phyloP scores from a whole-genome alignment of 192 early-diverging fungal genomes.

The Coemansia nantahalensis region DNA sequence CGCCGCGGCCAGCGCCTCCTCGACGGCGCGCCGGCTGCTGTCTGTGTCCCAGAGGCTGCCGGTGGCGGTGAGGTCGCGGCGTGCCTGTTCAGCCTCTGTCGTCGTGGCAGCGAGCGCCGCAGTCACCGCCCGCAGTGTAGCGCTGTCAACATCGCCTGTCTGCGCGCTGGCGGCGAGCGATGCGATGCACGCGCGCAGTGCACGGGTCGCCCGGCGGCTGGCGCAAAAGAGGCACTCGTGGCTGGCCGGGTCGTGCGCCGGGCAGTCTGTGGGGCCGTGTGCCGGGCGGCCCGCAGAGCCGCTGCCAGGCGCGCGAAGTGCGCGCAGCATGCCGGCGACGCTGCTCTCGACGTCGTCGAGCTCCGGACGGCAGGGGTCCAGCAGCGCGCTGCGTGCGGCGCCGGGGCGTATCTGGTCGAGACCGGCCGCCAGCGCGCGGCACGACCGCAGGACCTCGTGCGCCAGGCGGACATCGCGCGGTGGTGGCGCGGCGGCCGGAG shows the following conservation, averaged over 20 bases:
- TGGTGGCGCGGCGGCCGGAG: neutral
- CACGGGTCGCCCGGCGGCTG: slow-evolving; percentile 19
- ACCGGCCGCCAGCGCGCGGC: slow-evolving; percentile 20
- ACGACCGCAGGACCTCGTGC: slow-evolving; percentile 29
- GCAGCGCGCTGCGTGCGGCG: slow-evolving; percentile 2
- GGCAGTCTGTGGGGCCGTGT: neutral
- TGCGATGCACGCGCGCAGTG: slow-evolving; percentile 24
- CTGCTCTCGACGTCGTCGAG: slow-evolving; percentile 11
- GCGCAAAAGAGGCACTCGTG: slow-evolving; percentile 8
- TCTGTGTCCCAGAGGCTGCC: neutral
- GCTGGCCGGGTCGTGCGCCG: neutral
- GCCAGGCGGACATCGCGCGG: slow-evolving; percentile 18
- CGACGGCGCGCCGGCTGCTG: neutral
- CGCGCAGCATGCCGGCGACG: slow-evolving; percentile 15
- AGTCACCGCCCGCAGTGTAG: slow-evolving; percentile 8
- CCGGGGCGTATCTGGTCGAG: slow-evolving; percentile 18
- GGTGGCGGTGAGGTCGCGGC: slow-evolving; percentile 1
- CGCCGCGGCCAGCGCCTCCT: slow-evolving; percentile 15
- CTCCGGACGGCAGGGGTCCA: slow-evolving; percentile 16
- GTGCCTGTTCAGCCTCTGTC: slow-evolving; percentile 2
- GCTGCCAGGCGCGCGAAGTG: neutral
- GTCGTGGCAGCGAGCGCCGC: slow-evolving; percentile 14
- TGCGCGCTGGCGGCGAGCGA: slow-evolving; percentile 12
- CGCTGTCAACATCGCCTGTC: slow-evolving; percentile 3
- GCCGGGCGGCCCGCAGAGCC: neutral